These are phyloP conservation scores for Phytopythium delawarense DNA, from an alignment of 352 stramenopile genomes.

Conservation along the genomic window DNA sequence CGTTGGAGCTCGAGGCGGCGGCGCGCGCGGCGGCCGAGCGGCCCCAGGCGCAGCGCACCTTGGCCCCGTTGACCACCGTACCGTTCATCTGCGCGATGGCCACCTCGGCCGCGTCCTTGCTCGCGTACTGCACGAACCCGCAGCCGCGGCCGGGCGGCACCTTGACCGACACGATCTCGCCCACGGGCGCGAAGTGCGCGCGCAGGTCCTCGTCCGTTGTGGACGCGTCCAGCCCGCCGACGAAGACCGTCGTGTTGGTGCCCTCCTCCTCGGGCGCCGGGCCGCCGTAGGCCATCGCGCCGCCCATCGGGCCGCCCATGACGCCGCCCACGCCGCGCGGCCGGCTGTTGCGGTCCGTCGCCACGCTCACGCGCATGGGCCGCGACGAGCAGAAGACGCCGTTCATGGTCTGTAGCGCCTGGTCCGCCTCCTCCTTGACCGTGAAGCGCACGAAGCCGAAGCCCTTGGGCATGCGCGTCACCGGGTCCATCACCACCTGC, in stretches of 20 bases:
- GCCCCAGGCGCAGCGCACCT: constrained; percentile 89
- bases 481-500: constrained; percentile 82
- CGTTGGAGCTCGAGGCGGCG: constrained; percentile 12
- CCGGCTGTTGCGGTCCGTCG: constrained; percentile 76
- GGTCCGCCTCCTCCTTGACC: constrained; percentile 83
- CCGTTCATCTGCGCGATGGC: constrained; percentile 90
- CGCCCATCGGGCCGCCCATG: not conserved
- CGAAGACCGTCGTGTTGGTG: constrained; percentile 90
- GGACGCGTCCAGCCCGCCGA: constrained; percentile 80
- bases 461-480: constrained; percentile 89
- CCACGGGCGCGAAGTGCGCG: constrained; percentile 69
- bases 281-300: constrained; percentile 6
- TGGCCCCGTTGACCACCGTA: constrained; percentile 64
- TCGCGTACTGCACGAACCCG: constrained; percentile 88
- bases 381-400: constrained; percentile 85
- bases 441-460: constrained; percentile 92
- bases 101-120: constrained; percentile 75
- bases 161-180: constrained; percentile 82
- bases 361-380: constrained; percentile 87
- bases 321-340: constrained; percentile 11
- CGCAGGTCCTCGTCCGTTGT: constrained; percentile 85
- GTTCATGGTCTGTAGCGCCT: constrained; percentile 89
- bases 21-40: constrained; percentile 62
- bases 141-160: constrained; percentile 86
- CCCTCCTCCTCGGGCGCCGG: constrained; percentile 40